Evolutionary conservation across 208 protist species (phyloP).

Genomic region (Polymyxa betae): DNA sequence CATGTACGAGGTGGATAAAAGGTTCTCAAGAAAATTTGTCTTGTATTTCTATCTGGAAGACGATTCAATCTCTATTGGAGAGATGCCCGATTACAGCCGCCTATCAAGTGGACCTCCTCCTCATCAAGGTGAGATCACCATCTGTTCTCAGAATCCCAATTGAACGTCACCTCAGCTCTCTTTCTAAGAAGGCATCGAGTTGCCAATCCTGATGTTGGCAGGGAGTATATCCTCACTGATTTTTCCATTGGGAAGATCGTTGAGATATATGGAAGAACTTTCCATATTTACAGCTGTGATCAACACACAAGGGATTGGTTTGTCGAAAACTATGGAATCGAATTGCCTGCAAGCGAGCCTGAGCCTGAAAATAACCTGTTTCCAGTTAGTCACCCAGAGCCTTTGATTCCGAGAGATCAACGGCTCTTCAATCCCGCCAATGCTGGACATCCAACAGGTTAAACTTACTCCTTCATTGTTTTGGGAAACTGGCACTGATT

Average conservation of each 20-base stretch:
- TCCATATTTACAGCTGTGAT: slow-evolving; percentile 27
- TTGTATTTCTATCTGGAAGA: slow-evolving; percentile 49
- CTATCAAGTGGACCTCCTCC: not conserved
- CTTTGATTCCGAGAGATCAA: no score
- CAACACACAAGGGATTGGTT: not conserved
- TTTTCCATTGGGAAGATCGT: not conserved
- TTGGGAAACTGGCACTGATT: not conserved
- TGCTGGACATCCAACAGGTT: slow-evolving; percentile 37
- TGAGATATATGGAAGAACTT: not conserved
- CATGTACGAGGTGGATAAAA: not conserved
- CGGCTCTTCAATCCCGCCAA: no score
- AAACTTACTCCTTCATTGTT: no score
- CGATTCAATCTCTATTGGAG: slow-evolving; percentile 4
- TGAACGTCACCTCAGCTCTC: not conserved
- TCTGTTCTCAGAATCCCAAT: not conserved
- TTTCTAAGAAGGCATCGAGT: slow-evolving; percentile 12
- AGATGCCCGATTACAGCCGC: not conserved
- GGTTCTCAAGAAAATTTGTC: not conserved
- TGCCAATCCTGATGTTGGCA: not conserved
- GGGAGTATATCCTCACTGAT: not conserved
- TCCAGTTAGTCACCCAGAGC: not conserved
- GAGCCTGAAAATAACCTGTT: not conserved
- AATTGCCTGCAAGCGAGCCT: not conserved
- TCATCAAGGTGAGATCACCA: not conserved
- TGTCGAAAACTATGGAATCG: not conserved